Conservation (phyloP, 257 asterid genomes). For the Leonotis leonurus region DNA sequence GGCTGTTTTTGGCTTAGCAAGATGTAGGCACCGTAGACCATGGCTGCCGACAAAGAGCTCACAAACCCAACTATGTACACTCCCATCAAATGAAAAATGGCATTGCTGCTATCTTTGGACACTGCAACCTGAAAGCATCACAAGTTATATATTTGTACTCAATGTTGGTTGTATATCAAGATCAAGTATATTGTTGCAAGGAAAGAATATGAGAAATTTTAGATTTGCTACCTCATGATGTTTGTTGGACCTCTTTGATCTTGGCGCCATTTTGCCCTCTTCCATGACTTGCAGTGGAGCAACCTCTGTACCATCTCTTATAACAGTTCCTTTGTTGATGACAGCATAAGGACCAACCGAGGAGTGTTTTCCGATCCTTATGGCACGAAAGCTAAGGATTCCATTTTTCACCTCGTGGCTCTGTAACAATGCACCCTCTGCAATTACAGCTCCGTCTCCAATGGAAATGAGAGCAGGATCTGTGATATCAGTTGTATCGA, state of each 20-base stretch:
- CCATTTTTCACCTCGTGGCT: constrained; percentile 65
- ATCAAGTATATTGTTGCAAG: neutral
- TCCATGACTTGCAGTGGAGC: constrained; percentile 47
- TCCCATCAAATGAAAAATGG: constrained; percentile 41
- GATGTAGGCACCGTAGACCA: constrained; percentile 36
- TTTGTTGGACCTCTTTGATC: constrained; percentile 25
- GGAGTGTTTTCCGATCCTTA: constrained; percentile 50
- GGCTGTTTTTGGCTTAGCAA: constrained; percentile 28
- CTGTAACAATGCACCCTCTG: constrained; percentile 68
- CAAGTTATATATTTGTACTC: neutral
- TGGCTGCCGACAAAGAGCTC: constrained; percentile 56
- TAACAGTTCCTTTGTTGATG: constrained; percentile 51
- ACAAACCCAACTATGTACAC: constrained; percentile 51
- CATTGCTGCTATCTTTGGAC: constrained; percentile 8
- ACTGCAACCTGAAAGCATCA: constrained; percentile 24
- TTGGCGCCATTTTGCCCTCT: constrained; percentile 29
- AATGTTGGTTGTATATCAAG: neutral
- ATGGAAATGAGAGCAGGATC: constrained; percentile 66
- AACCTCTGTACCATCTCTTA: constrained; percentile 49
- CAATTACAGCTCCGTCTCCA: constrained; percentile 51
- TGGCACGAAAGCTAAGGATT: constrained; percentile 45
- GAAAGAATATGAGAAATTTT: no score
- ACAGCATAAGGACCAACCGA: constrained; percentile 59
- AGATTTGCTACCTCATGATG: constrained; percentile 36
- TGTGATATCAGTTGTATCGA: constrained; percentile 59